A percentile compares a stretch with the other conserved stretches of the same genome.
These are phyloP conservation scores for Gossypium rotundifolium DNA, from an alignment of 345 rosid genomes.

Conservation along the genomic window DNA sequence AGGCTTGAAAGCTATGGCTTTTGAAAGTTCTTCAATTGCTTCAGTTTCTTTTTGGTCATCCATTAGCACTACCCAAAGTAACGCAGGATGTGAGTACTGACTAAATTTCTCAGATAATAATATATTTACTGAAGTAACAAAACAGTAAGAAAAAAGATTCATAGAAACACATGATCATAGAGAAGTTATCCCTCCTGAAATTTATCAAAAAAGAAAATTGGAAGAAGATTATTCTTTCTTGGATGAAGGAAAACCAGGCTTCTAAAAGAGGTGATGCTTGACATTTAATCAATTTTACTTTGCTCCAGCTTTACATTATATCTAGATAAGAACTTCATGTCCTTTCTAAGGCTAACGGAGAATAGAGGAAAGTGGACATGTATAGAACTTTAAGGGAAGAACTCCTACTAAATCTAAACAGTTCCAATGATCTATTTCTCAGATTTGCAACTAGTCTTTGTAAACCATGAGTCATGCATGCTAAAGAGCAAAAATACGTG, in stretches of 20 bases:
- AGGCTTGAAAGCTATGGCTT: constrained; percentile 84
- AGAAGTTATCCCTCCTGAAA: background rate
- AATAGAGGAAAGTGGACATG: background rate
- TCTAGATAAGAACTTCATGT: background rate
- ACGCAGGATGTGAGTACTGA: constrained; percentile 12
- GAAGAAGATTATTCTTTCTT: background rate
- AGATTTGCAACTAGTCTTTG: background rate
- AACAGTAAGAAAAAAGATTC: background rate
- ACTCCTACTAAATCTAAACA: background rate
- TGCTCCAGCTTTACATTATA: background rate
- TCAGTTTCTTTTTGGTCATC: constrained; percentile 78
- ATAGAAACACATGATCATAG: background rate
- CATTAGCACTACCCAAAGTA: constrained; percentile 56
- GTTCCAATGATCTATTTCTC: background rate
- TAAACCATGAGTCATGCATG: background rate
- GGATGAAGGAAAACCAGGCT: background rate
- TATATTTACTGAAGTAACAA: background rate
- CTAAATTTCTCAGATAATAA: background rate
- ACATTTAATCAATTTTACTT: background rate
- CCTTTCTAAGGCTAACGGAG: background rate
- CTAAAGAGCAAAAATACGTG: background rate
- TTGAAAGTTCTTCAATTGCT: constrained; percentile 79
- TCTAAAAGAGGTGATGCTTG: background rate
- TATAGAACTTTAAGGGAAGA: background rate
- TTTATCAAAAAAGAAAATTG: background rate